Evolutionary conservation across 768 basidiomycete species (phyloP), one percentile per base, ranked within the genome.

Genomic region (Podaxis sp.): DNA sequence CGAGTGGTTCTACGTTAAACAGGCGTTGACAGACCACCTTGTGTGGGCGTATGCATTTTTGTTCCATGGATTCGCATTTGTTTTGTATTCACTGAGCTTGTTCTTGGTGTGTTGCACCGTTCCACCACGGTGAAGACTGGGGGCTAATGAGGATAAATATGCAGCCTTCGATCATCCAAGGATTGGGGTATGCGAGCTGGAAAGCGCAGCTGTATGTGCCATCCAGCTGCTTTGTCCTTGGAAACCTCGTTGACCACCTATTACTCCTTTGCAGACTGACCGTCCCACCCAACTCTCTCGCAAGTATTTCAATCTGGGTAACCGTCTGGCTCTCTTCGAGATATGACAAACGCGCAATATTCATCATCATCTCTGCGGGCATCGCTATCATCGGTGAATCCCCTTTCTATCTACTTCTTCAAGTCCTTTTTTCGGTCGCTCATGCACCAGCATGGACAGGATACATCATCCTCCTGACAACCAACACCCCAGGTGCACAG

Each of bases 41-140:
- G 82, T 85, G 13, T 86, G 85, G 83, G 81, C 75, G 3, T 88
- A 88, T 68, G 84, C 84, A 0, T 67, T 86, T 20, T 74, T 87
- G 1, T 87, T 87, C 72, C 86, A 87, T 63, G 85, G 83, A 0
- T 86, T 83, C 66, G 81, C 87, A 2, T 86, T 85, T 65, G 84
- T 81, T 10, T 66, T 84, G 22, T 87, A 86, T 67, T 84, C 85
- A 15, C 68, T 86, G 64, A 84, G 83, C 70, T 72, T 88, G 6
- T 87, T 87, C 72, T 64, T 86, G 79, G 83, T 82, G 67, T 36
- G 76, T 66, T 33, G 8, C 33, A 33, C 8, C 2, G 33, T 33
- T 10, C 10, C 33, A 33, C 2, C 33, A 33, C 10, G 1, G 33
- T 0, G 33, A 2, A 33, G 33, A 10, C 33, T 10, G 8, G 33